Conservation (phyloP, 495 filamentous ascomycete genomes). For the Penicillium subrubescens region DNA sequence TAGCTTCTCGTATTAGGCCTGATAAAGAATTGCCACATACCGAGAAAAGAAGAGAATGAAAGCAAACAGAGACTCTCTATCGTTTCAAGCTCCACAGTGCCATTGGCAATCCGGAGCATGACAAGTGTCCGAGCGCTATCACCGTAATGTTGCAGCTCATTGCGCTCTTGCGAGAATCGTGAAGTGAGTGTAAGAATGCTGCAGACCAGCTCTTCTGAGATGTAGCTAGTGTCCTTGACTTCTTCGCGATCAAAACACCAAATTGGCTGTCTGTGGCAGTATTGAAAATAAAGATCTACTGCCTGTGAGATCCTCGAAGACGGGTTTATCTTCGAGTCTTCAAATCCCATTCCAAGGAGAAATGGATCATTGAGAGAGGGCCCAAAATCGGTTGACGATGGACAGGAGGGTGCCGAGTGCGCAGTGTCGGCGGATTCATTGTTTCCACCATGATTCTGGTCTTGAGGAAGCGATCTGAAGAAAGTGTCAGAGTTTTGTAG, state of each 20-base stretch:
- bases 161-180: conserved; percentile 42
- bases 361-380: conserved; percentile 28
- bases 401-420: conserved; percentile 23
- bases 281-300: conserved; percentile 47
- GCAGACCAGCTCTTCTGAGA: conserved; percentile 46
- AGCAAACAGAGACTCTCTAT: conserved; percentile 50
- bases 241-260: conserved; percentile 52
- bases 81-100: conserved; percentile 46
- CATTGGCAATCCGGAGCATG: conserved; percentile 51
- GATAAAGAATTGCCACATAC: conserved; percentile 18
- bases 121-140: conserved; percentile 45
- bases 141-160: conserved; percentile 41
- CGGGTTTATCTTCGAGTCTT: conserved; percentile 32
- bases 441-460: conserved; percentile 20
- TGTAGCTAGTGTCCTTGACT: conserved; percentile 35
- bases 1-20: not conserved
- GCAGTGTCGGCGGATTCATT: conserved; percentile 18
- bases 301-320: conserved; percentile 35
- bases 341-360: conserved; percentile 33
- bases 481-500: conserved; percentile 8
- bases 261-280: conserved; percentile 50
- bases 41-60: conserved; percentile 46
- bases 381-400: conserved; percentile 23
- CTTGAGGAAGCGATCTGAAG: conserved; percentile 20
- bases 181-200: conserved; percentile 46